These are phyloP conservation scores for Aspergillus aculeatus DNA, from an alignment of 2,329 filamentous ascomycete genomes.

Conservation along the genomic window DNA sequence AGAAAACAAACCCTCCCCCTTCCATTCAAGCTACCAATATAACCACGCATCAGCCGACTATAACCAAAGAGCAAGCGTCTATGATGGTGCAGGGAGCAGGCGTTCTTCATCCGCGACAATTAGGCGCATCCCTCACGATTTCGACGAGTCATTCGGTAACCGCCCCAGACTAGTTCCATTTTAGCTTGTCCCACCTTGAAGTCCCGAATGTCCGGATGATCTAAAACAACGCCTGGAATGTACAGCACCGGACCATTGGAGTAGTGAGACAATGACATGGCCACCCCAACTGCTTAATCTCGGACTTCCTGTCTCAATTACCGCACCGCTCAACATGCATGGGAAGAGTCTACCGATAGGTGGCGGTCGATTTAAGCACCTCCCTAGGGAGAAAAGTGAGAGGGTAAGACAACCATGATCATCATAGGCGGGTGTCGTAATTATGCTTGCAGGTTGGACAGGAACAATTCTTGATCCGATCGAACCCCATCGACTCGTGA, in stretches of 20 bases:
- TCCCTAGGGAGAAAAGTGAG: not conserved
- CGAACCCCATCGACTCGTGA: constrained; percentile 3
- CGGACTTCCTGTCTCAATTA: constrained; percentile 1
- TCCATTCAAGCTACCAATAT: not conserved
- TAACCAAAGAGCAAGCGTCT: not conserved
- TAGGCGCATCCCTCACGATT: constrained; percentile 6
- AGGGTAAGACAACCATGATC: constrained; percentile 1
- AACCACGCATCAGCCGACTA: not conserved
- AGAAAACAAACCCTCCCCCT: too few relatives aligned
- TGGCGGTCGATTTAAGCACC: not conserved
- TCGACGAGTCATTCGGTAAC: constrained; percentile 10
- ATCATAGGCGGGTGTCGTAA: not conserved
- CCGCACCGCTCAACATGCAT: not conserved
- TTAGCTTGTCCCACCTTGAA: constrained; percentile 18
- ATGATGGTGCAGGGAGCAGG: not conserved
- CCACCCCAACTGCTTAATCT: constrained; percentile 1
- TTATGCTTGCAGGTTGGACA: constrained; percentile 9
- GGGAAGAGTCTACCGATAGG: not conserved
- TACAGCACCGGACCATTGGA: constrained; percentile 4
- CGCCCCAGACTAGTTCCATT: constrained; percentile 1
- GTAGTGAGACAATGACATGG: constrained; percentile 6
- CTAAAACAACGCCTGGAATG: constrained; percentile 21
- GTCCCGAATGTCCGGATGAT: constrained; percentile 25
- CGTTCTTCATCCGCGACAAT: constrained; percentile 14
- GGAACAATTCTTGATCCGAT: constrained; percentile 7